These are phyloP conservation scores for Blastomyces parvus DNA, from an alignment of 2,329 filamentous ascomycete genomes.

Conservation along the genomic window DNA sequence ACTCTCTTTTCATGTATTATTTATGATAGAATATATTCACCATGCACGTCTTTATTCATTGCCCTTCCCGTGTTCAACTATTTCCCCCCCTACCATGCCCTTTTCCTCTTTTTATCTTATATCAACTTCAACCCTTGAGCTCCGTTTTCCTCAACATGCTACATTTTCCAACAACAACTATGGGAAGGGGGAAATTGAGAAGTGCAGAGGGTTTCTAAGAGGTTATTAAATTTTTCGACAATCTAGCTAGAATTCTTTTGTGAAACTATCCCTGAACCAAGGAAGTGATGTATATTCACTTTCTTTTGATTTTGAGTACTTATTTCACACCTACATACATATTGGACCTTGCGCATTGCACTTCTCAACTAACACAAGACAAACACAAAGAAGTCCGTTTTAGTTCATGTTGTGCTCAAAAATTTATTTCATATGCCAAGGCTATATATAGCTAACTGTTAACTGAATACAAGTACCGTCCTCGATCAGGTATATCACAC, in stretches of 20 bases:
- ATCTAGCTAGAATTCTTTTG: not conserved
- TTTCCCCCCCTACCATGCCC: not conserved
- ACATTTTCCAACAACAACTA: not conserved
- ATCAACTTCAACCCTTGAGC: not conserved
- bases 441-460: too few species aligned
- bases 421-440: too few species aligned
- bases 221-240: not conserved
- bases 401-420: too few species aligned
- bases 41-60: not conserved
- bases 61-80: not conserved
- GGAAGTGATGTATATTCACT: not conserved
- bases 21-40: not conserved
- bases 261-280: not conserved
- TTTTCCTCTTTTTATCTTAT: not conserved
- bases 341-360: too few species aligned
- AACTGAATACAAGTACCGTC: too few species aligned
- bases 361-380: too few species aligned
- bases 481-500: too few species aligned
- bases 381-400: too few species aligned
- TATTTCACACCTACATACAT: too few species aligned
- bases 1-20: not conserved
- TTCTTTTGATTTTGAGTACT: not conserved
- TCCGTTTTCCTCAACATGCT: not conserved
- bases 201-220: not conserved
- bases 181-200: not conserved